These are phyloP conservation scores for Lecanoromycetidae sp. DNA, from an alignment of 2,329 filamentous ascomycete genomes.

Conservation along the genomic window DNA sequence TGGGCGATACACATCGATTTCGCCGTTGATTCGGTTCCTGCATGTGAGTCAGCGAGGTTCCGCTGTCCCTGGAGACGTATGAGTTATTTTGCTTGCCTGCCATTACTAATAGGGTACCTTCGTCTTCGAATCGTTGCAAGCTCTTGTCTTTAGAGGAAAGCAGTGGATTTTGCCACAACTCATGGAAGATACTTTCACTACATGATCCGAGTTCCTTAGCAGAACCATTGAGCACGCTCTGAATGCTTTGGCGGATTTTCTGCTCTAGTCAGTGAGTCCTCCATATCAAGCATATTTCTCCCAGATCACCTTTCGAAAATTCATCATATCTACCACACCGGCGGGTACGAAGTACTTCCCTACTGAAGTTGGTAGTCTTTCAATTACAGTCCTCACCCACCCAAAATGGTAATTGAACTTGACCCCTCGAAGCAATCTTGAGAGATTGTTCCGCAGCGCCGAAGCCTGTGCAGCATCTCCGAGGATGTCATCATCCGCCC, in stretches of 20 bases:
- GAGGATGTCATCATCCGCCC: constrained; percentile 21
- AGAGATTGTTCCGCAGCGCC: constrained; percentile 22
- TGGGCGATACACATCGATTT: constrained; percentile 21
- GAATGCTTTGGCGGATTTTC: constrained; percentile 22
- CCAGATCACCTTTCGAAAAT: constrained; percentile 17
- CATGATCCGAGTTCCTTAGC: constrained; percentile 15
- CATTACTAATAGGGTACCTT: constrained; percentile 23
- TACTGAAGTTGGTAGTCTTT: constrained; percentile 19
- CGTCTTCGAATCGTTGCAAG: constrained; percentile 23
- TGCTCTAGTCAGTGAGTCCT: constrained; percentile 5
- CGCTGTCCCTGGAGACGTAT: constrained; percentile 7
- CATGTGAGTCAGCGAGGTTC: constrained; percentile 2
- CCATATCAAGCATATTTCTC: neutral
- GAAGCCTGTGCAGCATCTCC: constrained; percentile 17
- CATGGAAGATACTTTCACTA: constrained; percentile 20
- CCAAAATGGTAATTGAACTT: constrained; percentile 26
- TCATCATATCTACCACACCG: constrained; percentile 21
- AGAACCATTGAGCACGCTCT: constrained; percentile 10
- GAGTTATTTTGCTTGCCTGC: constrained; percentile 11
- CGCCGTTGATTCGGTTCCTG: constrained; percentile 22
- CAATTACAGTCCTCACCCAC: constrained; percentile 22
- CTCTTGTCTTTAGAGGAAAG: constrained; percentile 23
- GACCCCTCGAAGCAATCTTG: constrained; percentile 22
- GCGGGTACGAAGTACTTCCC: constrained; percentile 20
- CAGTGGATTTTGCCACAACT: constrained; percentile 19